These are phyloP conservation scores for Suillus spraguei DNA, from an alignment of 768 basidiomycete species.

Conservation along the genomic window DNA sequence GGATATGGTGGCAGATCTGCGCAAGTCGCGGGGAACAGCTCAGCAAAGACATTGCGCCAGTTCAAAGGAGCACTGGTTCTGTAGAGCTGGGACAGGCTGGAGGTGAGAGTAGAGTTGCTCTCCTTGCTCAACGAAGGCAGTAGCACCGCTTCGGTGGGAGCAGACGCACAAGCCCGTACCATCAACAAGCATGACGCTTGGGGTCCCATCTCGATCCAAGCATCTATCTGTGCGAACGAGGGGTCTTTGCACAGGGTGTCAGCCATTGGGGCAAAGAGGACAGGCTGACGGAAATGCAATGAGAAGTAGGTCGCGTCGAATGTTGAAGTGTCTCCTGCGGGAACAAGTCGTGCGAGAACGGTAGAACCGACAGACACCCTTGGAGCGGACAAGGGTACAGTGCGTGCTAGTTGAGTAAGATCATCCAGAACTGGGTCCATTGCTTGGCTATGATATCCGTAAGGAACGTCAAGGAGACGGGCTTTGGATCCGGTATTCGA, in stretches of 20 bases:
- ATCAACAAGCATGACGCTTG: constrained; percentile 53
- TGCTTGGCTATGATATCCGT: constrained; percentile 67
- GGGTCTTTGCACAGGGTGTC: constrained; percentile 36
- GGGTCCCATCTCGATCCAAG: constrained; percentile 38
- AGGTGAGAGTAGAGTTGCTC: constrained; percentile 44
- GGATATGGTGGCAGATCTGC: constrained; percentile 67
- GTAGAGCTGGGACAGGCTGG: constrained; percentile 54
- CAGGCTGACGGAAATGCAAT: constrained; percentile 60
- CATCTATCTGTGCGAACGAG: constrained; percentile 34
- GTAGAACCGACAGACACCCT: constrained; percentile 65
- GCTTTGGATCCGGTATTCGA: constrained; percentile 42
- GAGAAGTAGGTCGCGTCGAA: constrained; percentile 57
- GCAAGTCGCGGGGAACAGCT: constrained; percentile 43
- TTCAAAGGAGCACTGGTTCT: constrained; percentile 39
- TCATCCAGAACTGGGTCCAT: constrained; percentile 61
- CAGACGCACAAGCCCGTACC: constrained; percentile 39
- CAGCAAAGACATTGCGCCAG: constrained; percentile 59
- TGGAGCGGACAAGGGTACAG: constrained; percentile 46
- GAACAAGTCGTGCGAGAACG: constrained; percentile 53
- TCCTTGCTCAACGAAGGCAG: constrained; percentile 54
- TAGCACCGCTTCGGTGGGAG: constrained; percentile 38
- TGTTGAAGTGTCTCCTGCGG: constrained; percentile 49
- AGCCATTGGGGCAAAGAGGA: constrained; percentile 55
- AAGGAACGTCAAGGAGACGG: constrained; percentile 52
- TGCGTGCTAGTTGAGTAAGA: constrained; percentile 42